Conservation (phyloP, 2,329 filamentous ascomycete species). For the Tolypocladium sp. region DNA sequence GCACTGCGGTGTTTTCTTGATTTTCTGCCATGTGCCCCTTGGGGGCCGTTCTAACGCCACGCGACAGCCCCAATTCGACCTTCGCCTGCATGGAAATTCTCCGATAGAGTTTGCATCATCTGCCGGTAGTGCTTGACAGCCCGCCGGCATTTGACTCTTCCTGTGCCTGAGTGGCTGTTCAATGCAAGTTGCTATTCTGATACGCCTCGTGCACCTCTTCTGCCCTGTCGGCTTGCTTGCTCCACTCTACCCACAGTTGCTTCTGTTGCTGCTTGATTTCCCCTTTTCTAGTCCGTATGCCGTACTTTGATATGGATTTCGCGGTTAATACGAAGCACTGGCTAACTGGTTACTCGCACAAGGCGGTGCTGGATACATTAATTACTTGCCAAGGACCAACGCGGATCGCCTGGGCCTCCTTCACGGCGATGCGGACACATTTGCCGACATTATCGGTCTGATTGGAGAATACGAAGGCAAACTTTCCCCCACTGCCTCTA, state of each 20-base stretch:
- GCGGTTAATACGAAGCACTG: not conserved
- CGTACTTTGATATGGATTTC: not conserved
- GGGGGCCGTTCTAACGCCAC: not conserved
- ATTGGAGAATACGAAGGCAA: constrained; percentile 69
- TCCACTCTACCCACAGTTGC: not conserved
- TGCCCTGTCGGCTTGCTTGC: not conserved
- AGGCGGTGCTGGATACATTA: constrained; percentile 29
- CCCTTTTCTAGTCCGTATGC: not conserved
- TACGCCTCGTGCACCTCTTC: not conserved
- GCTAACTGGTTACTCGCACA: not conserved
- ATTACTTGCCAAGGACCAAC: constrained; percentile 40
- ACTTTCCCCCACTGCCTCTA: not conserved
- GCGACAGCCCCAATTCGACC: not conserved
- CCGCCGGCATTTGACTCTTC: not conserved
- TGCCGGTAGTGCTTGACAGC: not conserved
- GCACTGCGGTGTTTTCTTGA: not conserved
- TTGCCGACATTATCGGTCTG: constrained; percentile 62
- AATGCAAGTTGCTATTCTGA: not conserved
- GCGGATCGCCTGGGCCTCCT: constrained; percentile 39
- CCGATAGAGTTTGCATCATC: not conserved
- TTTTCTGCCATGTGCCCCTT: not conserved
- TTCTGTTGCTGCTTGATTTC: not conserved
- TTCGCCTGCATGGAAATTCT: not conserved
- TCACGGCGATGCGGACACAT: constrained; percentile 53
- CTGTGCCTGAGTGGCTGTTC: not conserved